Base-by-base conservation (phyloP, 2,329 filamentous ascomycete genomes). In the Verticillium longisporum region DNA sequence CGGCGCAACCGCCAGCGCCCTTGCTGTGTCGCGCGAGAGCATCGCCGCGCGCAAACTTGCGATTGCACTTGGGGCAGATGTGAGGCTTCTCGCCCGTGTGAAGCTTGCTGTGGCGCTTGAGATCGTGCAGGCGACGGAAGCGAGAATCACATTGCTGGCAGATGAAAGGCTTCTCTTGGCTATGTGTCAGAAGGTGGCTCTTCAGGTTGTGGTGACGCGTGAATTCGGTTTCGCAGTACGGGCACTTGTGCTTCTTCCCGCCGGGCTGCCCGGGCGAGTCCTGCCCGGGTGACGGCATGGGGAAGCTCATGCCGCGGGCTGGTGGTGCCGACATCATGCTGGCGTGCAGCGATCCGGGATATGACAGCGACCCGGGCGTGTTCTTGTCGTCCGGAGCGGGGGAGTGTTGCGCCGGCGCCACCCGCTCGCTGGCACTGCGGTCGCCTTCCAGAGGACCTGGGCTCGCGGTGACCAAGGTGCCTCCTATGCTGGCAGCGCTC, bases 161-260 rank as follows among this genome's bases (percentile, higher is more conserved):
- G 33, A 95, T 86, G 71, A 95, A 99, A 0, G 95, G 95, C 76
- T 99, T 99, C 75, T 99, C 95, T 80, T 99, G 94, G 70, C 93
- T 97, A 75, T 98, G 95, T 0, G 95, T 98, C 72, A 99, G 85
- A 61, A 99, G 83, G 77, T 99, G 95, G 68, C 92, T 97, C 78
- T 98, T 99, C 33, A 98, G 84, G 70, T 99, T 98, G 73, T 98
- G 95, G 72, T 98, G 95, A 55, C 95, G 87, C 33, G 95, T 99
- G 68, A 99, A 99, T 70, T 97, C 95, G 5, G 95, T 97, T 45
- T 92, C 87, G 80, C 95, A 99, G 74, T 96, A 97, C 0, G 92
- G 94, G 71, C 95, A 99, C 74, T 95, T 96, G 78, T 99, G 94
- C 70, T 95, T 94, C 78, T 97, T 97, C 59, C 85, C 83, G 15